These are phyloP conservation scores for Viola odorata DNA, from an alignment of 345 rosid species.

Conservation along the genomic window DNA sequence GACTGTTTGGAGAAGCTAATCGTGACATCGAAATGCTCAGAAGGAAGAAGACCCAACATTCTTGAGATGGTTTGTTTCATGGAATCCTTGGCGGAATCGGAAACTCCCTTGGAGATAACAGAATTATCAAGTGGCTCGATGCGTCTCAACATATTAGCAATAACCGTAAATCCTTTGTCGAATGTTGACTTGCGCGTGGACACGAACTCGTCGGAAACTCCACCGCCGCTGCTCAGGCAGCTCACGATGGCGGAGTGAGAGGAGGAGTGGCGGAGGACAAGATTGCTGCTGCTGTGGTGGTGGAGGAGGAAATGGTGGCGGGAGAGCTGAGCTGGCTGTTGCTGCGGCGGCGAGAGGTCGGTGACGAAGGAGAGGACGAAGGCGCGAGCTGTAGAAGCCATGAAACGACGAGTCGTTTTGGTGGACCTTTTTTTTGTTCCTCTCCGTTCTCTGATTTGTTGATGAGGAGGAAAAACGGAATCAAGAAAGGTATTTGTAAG, in stretches of 20 bases:
- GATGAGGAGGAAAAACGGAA: constrained; percentile 3
- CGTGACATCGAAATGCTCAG: constrained; percentile 64
- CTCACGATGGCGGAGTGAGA: constrained; percentile 13
- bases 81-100: constrained; percentile 80
- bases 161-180: constrained; percentile 69
- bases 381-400: constrained; percentile 67
- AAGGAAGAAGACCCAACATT: constrained; percentile 91
- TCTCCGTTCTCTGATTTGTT: not conserved
- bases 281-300: constrained; percentile 12
- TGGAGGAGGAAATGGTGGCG: constrained; percentile 22
- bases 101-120: constrained; percentile 69
- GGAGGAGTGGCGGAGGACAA: constrained; percentile 15
- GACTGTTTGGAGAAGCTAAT: constrained; percentile 55
- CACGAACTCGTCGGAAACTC: constrained; percentile 57
- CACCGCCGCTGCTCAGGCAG: constrained; percentile 37
- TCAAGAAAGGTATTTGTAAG: not conserved
- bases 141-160: constrained; percentile 66
- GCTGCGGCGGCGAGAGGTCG: constrained; percentile 24
- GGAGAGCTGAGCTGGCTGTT: constrained; percentile 9
- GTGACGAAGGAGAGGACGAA: constrained; percentile 41
- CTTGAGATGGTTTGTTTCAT: constrained; percentile 90
- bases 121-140: constrained; percentile 78
- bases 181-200: constrained; percentile 68
- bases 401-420: constrained; percentile 10
- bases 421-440: too few species aligned